Evolutionary conservation across 768 basidiomycete genomes (phyloP), one percentile per base, ranked within the genome.

Genomic region (Kwoniella sp.): DNA sequence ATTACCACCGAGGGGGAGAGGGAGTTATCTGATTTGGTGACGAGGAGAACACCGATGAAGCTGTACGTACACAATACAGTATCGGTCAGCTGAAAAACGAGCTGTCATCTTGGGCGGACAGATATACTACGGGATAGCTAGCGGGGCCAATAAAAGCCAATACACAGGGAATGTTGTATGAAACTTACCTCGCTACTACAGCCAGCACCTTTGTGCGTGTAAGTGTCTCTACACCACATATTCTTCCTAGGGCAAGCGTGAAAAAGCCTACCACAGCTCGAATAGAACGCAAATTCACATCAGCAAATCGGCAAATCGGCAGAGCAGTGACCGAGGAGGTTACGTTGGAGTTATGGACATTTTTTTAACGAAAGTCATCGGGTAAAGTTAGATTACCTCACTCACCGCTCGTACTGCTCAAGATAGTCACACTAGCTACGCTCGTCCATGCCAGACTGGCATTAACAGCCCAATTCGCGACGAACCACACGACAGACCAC

Each of bases 381-480:
- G n/a, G n/a, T n/a, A n/a, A n/a, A n/a, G n/a, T n/a, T n/a, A n/a
- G n/a, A n/a, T n/a, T n/a, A n/a, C 46, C 92, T 81, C 36, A 78
- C 87, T 33, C 69, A 92, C 94, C 92, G 68, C 91, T 93, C 83
- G 88, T 94, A 73, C 88, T 88, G 1, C 90, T 89, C 55, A 96
- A 80, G 37, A 97, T 88, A 3, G 94, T 96, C 21, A 91, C 87
- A 77, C 92, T 95, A 1, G 91, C 91, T n/a, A 97, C 94, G 71
- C 88, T 92, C 1, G 95, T 98, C 76, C 88, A 90, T 29, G 86
- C 87, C 49, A 98, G 83, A 21, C 90, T 84, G 0, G 88, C 88
- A 76, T 94, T 96, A 29, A 95, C 82, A 12, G 87, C 79, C 91
- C 93, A 98, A 74, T 98, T 98, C 13, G 95, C 95, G 37, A 87